These are phyloP conservation scores for Neofusicoccum kwambonambiense DNA, from an alignment of 2,329 filamentous ascomycete species.

Conservation along the genomic window DNA sequence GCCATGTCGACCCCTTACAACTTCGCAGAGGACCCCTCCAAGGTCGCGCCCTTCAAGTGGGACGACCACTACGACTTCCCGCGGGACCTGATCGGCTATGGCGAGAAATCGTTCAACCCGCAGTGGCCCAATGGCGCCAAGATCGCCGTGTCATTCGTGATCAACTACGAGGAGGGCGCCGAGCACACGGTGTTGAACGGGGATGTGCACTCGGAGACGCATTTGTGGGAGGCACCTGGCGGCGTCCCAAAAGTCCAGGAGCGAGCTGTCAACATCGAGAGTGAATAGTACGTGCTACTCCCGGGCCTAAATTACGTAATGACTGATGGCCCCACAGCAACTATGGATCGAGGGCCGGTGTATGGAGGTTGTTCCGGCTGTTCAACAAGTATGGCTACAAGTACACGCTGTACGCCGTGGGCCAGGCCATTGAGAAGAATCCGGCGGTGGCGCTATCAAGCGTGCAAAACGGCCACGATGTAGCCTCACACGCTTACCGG, in stretches of 20 bases:
- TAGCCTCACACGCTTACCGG: conserved; percentile 42
- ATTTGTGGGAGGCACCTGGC: conserved; percentile 32
- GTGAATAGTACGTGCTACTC: conserved; percentile 38
- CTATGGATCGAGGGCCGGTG: conserved; percentile 50
- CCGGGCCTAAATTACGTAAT: background rate
- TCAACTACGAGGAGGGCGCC: conserved; percentile 39
- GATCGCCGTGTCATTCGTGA: conserved; percentile 40
- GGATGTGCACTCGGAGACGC: conserved; percentile 33
- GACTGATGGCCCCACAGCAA: conserved; percentile 29
- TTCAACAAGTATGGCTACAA: conserved; percentile 52
- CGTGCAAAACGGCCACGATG: conserved; percentile 52
- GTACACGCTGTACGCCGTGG: conserved; percentile 53
- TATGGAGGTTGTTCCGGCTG: conserved; percentile 51
- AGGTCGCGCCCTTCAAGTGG: conserved; percentile 29
- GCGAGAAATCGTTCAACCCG: conserved; percentile 38
- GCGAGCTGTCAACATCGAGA: conserved; percentile 48
- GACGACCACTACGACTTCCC: conserved; percentile 29
- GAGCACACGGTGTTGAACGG: conserved; percentile 35
- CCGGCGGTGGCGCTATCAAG: conserved; percentile 49
- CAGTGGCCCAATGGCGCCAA: conserved; percentile 39
- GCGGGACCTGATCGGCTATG: conserved; percentile 45
- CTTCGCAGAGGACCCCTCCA: conserved; percentile 2
- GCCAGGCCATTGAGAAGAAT: conserved; percentile 48
- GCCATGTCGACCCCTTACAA: conserved; percentile 11
- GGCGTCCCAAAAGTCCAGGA: conserved; percentile 39